Evolutionary conservation across 495 filamentous ascomycete species (phyloP), one percentile per base, ranked within the genome.

Genomic region (Trichoderma orchidacearum): DNA sequence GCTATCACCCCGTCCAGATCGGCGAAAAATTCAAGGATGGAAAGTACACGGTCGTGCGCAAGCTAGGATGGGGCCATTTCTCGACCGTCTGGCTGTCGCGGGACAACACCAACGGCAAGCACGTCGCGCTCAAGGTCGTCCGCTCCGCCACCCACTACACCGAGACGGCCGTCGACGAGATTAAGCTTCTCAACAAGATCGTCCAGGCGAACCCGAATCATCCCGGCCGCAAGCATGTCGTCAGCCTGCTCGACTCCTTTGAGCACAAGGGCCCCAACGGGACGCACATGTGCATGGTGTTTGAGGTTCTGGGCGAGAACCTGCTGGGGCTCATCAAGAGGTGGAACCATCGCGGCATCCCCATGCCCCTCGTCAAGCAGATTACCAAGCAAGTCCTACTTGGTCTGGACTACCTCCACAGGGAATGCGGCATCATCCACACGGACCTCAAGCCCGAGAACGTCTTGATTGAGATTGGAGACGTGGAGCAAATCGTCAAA

Each of bases 361-460:
- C 93, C 29, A 95, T 95, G 85, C 79, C 86, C 18, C 78, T 98
- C 30, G 93, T 98, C 60, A 95, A 95, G 73, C 93, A 98, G 70
- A 98, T 98, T 70, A 92, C 94, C 2, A 98, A 98, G 69, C 93
- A 98, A 69, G 93, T 98, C 13, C 78, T 98, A 55, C 78, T 98
- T 48, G 93, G 93, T 3, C 75, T 98, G 50, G 93, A 98, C 64
- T 97, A 98, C 68, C 78, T 98, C 21, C 93, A 98, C 62, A 84
- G 93, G 51, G 93, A 98, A 71, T 98, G 93, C 74, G 94, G 94
- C 59, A 98, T 98, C 70, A 97, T 98, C 61, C 93, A 98, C 70
- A 98, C 93, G 5, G 93, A 98, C 70, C 71, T 98, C 60, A 98
- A 98, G 68, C 93, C 93, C 35, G 93, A 98, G 65, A 98, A 98